Evolutionary conservation across 2,329 filamentous ascomycete species (phyloP), one percentile per base, ranked within the genome.

Genomic region (Trichophyton verrucosum): DNA sequence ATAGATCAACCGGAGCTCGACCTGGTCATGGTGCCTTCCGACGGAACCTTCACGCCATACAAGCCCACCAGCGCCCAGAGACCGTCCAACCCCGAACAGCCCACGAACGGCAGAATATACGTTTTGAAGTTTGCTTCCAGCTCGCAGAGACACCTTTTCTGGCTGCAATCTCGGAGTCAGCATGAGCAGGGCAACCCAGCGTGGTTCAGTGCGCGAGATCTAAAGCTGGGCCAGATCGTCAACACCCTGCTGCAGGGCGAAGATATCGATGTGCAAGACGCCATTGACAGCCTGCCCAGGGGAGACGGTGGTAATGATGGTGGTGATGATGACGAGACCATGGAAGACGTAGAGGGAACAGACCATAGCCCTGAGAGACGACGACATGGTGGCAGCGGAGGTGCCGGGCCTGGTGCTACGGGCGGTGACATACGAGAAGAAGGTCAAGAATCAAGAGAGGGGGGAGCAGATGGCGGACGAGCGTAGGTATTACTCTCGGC

Each of bases 391-490:
- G 83, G 81, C 65, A 86, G 85, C 67, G 91, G 91, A 63, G 91
- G 91, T 65, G 91, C 91, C 63, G 91, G 91, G 38, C 78, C 88
- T 61, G 91, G 82, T 74, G 91, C 91, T 59, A 96, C 91, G 2
- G 92, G 92, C 61, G 92, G 91, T 65, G 92, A 99, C 72, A 78
- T 96, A 67, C 84, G 91, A 75, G 86, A 95, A 74, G 94, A 97
- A 75, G 94, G 94, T 62, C 85, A 90, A 74, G 86, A 84, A 67
- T 85, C 92, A 65, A 83, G 95, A 77, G 91, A 96, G 76, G 94
- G 92, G 63, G 94, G 95, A 72, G 90, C 90, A 68, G 94, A 97
- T 77, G 94, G 95, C 71, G 95, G 89, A 78, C 86, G 94, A 96
- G 94, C 92, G 94, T 99, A 97, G 92, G 95, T 99, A 76, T 72